These are phyloP conservation scores for Phytophthora hybrid DNA, from an alignment of 352 stramenopile genomes.

Conservation along the genomic window DNA sequence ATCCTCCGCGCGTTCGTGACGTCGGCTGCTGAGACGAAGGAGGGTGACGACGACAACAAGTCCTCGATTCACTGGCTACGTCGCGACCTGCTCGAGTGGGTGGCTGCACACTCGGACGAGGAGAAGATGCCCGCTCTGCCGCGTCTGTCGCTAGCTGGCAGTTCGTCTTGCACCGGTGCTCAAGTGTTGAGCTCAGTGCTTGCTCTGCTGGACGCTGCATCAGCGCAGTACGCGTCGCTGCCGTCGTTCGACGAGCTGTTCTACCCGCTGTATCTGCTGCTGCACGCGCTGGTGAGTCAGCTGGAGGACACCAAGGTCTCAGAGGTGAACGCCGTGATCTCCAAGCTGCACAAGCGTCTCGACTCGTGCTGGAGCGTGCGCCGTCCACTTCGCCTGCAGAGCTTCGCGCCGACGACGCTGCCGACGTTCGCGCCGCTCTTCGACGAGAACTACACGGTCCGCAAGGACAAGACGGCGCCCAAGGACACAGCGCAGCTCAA, in stretches of 20 bases:
- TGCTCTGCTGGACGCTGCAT: slow-evolving; percentile 53
- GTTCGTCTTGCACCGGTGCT: slow-evolving; percentile 53
- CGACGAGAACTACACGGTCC: slow-evolving; percentile 92
- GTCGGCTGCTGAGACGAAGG: slow-evolving; percentile 16
- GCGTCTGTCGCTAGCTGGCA: slow-evolving; percentile 45
- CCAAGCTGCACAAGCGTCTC: slow-evolving; percentile 55
- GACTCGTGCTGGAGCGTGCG: slow-evolving; percentile 56
- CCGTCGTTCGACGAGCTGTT: slow-evolving; percentile 83
- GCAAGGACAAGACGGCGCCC: slow-evolving; percentile 91
- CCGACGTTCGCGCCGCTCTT: slow-evolving; percentile 92
- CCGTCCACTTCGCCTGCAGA: slow-evolving; percentile 79
- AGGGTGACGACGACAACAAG: slow-evolving; percentile 17
- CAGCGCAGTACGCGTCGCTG: slow-evolving; percentile 67
- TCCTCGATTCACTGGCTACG: slow-evolving; percentile 55
- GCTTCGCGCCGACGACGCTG: slow-evolving; percentile 69
- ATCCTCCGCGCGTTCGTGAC: slow-evolving; percentile 63
- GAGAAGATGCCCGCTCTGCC: slow-evolving; percentile 45
- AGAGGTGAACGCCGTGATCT: slow-evolving; percentile 55
- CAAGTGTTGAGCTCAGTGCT: slow-evolving; percentile 59
- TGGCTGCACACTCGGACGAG: slow-evolving; percentile 21
- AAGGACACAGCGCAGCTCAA: slow-evolving; percentile 88
- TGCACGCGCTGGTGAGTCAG: slow-evolving; percentile 71
- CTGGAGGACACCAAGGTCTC: slow-evolving; percentile 21
- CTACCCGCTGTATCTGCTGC: slow-evolving; percentile 71
- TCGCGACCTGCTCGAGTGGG: slow-evolving; percentile 57